These are phyloP conservation scores for Drechslerella coelobrocha DNA, from an alignment of 2,329 filamentous ascomycete species.

Conservation along the genomic window DNA sequence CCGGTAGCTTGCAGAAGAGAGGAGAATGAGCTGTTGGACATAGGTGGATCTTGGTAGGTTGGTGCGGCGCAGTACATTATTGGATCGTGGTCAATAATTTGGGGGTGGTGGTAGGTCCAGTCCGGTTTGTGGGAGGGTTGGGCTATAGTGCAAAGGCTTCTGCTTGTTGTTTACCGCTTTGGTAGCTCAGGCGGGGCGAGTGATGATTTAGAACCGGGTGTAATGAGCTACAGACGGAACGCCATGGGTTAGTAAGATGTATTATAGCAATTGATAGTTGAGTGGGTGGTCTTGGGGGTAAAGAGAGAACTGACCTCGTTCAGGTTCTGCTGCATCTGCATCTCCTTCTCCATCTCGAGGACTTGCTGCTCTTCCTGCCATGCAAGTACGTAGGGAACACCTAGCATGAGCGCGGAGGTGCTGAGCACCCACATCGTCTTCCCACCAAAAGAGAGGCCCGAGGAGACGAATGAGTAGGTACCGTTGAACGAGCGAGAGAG, in stretches of 20 bases:
- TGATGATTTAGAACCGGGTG: constrained; percentile 46
- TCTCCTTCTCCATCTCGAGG: constrained; percentile 96
- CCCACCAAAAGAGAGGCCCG: constrained; percentile 73
- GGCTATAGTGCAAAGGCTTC: neutral
- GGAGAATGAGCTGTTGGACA: no score
- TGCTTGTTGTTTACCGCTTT: constrained; percentile 30
- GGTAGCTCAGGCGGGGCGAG: constrained; percentile 34
- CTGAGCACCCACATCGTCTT: constrained; percentile 90
- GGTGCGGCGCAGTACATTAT: no score
- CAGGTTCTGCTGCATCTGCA: constrained; percentile 91
- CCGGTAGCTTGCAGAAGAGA: no score
- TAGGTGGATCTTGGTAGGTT: no score
- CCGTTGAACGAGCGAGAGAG: constrained; percentile 65
- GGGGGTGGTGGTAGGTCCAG: no score
- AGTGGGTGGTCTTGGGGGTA: constrained; percentile 50
- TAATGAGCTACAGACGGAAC: constrained; percentile 33
- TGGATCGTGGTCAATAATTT: no score
- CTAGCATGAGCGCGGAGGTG: constrained; percentile 85
- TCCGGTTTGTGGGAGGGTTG: no score
- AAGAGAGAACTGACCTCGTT: constrained; percentile 68
- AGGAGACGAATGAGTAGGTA: constrained; percentile 67
- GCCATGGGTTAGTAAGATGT: constrained; percentile 12
- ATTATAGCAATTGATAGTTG: constrained; percentile 57
- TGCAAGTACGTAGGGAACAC: constrained; percentile 90
- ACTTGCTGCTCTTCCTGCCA: constrained; percentile 96